Evolutionary conservation across 208 protist species (phyloP).

Genomic region (Naegleria lovaniensis): DNA sequence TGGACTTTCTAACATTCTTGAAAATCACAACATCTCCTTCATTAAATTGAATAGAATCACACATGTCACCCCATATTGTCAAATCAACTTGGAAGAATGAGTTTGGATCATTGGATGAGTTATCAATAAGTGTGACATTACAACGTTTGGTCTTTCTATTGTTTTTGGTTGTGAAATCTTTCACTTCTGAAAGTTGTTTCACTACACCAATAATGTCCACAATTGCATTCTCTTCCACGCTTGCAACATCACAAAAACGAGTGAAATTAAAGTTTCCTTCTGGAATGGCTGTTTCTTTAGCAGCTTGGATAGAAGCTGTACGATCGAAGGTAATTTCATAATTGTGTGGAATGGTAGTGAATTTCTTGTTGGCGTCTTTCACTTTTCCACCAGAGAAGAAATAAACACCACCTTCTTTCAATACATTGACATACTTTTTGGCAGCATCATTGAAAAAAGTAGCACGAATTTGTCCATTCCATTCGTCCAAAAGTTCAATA

Average conservation of each 20-base stretch:
- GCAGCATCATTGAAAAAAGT: neutral
- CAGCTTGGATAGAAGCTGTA: neutral
- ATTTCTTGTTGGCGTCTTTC: conserved; percentile 6
- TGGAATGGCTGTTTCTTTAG: neutral
- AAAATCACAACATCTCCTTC: neutral
- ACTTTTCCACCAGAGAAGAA: neutral
- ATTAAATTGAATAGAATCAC: neutral
- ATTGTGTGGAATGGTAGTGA: neutral
- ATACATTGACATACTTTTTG: neutral
- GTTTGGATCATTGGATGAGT: neutral
- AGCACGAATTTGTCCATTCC: neutral
- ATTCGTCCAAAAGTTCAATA: neutral
- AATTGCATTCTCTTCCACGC: neutral
- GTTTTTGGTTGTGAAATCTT: neutral
- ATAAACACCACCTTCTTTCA: neutral
- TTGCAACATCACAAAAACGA: neutral
- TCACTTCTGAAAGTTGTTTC: neutral
- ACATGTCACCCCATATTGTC: neutral
- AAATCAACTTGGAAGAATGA: neutral
- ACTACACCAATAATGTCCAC: neutral
- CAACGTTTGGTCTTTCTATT: neutral
- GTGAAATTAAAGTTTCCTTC: neutral
- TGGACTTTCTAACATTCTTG: conserved; percentile 10
- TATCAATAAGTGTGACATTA: neutral
- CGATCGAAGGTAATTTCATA: conserved; percentile 21